phyloP scores from a whole-genome alignment of 306 rosid species.

The Trifolium pratense region DNA sequence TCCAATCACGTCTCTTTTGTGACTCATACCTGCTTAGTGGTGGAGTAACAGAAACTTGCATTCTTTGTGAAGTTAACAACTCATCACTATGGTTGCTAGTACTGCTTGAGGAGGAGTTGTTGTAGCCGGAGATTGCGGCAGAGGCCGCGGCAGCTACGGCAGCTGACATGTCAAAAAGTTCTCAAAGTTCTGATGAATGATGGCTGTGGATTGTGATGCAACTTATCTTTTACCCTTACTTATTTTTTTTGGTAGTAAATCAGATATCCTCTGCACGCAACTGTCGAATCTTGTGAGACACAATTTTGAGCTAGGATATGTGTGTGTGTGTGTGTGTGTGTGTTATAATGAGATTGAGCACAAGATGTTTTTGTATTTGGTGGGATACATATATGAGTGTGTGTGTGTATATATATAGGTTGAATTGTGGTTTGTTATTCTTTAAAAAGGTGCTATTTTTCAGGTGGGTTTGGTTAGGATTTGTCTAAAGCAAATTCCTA shows the following conservation, averaged over 20 bases:
- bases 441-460: slow-evolving; percentile 13
- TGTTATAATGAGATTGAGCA: neutral
- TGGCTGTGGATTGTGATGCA: neutral
- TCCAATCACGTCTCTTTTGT: slow-evolving; percentile 82
- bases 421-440: neutral
- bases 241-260: too few species aligned
- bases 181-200: neutral
- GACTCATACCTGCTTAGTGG: slow-evolving; percentile 71
- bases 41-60: neutral
- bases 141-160: slow-evolving; percentile 45
- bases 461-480: slow-evolving; percentile 49
- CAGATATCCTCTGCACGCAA: too few species aligned
- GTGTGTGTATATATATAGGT: neutral
- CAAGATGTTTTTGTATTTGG: neutral
- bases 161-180: slow-evolving; percentile 39
- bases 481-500: slow-evolving; percentile 43
- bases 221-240: neutral
- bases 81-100: slow-evolving; percentile 17
- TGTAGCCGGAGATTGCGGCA: slow-evolving; percentile 43
- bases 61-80: slow-evolving; percentile 1
- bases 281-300: too few species aligned
- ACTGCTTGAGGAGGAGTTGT: slow-evolving; percentile 26
- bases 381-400: neutral
- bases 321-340: neutral
- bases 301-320: neutral